These are phyloP conservation scores for Halenospora varia DNA, from an alignment of 495 filamentous ascomycete species.

Conservation along the genomic window DNA sequence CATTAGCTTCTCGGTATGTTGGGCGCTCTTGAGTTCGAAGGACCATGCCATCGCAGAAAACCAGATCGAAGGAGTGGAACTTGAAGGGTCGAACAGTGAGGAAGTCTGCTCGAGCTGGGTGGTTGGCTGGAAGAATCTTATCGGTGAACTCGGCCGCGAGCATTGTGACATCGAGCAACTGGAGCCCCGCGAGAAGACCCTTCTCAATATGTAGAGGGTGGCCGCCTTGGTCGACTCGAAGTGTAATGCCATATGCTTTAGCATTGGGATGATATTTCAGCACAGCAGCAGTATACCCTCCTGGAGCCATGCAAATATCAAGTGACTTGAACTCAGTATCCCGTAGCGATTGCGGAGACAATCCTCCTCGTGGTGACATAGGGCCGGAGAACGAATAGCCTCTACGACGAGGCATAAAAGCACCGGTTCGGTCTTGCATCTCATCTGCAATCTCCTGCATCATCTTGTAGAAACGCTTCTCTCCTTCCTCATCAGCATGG, in stretches of 20 bases:
- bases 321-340: not conserved
- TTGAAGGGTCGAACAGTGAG: slow-evolving; percentile 20
- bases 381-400: not conserved
- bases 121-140: slow-evolving; percentile 5
- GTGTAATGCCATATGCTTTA: slow-evolving; percentile 36
- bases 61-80: slow-evolving; percentile 41
- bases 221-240: slow-evolving; percentile 37
- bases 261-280: slow-evolving; percentile 35
- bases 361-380: not conserved
- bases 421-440: slow-evolving; percentile 23
- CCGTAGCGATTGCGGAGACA: not conserved
- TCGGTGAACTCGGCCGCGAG: slow-evolving; percentile 1
- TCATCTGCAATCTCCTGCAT: slow-evolving; percentile 33
- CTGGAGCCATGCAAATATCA: slow-evolving; percentile 43
- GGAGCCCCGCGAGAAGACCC: not conserved
- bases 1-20: slow-evolving; percentile 34
- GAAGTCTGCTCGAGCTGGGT: slow-evolving; percentile 7
- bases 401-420: not conserved
- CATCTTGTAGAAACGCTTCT: slow-evolving; percentile 28
- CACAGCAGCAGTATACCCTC: slow-evolving; percentile 39
- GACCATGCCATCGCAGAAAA: slow-evolving; percentile 56
- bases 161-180: slow-evolving; percentile 7
- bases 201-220: slow-evolving; percentile 21
- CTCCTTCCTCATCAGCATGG: slow-evolving; percentile 11
- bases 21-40: slow-evolving; percentile 41